Base-by-base conservation (phyloP, 148 eudicot species). In the Bassia scoparia region DNA sequence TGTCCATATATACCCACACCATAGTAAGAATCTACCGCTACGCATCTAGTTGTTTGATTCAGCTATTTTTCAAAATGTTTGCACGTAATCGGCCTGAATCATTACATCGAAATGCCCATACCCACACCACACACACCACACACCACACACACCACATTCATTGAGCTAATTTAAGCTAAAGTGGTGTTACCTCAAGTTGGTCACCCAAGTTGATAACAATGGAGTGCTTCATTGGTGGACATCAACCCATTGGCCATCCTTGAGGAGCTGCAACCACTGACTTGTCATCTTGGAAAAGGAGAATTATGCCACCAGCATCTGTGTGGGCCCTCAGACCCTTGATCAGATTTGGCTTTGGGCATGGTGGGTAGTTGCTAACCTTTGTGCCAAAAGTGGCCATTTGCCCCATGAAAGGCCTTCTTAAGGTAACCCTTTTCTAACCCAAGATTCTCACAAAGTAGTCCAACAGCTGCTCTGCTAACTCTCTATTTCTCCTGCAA, bases 281-380 rank as follows among this genome's bases (percentile, higher is more conserved):
- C 96, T 81, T 84, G 72, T 87, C 93, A 58, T 93, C 98, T 67
- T 93, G 98, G 78, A 93, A 93, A 75, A 93, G 87, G 0, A 93
- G 83, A 66, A 93, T 86, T 70, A 93, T 82, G 48, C 98, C 98
- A 44, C 98, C 98, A 16, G 98, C 98, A 56, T 93, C 98, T 4
- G 98, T 93, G 85, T 93, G 98, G 71, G 96, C 94, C 24, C 98
- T 84, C 50, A 93, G 98, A 3, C 98, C 98, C 78, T 88, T 93
- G 76, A 93, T 84, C 14, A 90, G 85, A 43, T 93, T 86, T 7
- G 98, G 98, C 33, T 83, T 84, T 4, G 98, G 98, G 71, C 98
- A 93, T 12, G 96, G 96, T 1, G 98, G 98, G 78, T 93, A 93
- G 85, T 84, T 93, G 86, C 95, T 89, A 33, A 90, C 94, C 81